Evolutionary conservation across 805 yeast species (phyloP), one percentile per base, ranked within the genome.

Genomic region (Wickerhamomyces mucosus): DNA sequence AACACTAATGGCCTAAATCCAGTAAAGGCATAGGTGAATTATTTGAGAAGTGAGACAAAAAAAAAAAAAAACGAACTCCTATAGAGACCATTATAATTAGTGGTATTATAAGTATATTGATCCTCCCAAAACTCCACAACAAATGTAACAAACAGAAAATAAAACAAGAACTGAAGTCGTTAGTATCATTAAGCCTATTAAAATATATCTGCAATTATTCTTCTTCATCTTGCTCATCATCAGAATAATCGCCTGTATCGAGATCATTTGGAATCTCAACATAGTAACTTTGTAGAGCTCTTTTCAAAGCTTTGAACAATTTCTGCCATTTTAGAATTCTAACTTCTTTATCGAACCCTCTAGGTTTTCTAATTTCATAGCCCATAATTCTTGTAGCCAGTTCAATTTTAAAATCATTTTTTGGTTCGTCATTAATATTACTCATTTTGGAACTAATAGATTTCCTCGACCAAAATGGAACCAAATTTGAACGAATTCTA

Each of bases 291-390:
- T 73, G 79, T 36, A 76, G 54, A 7, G 81, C 83, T 47, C 82
- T 64, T 48, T 59, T 64, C 36, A 76, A 58, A 18, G 82, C 81
- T 3, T 78, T 73, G 5, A 62, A 65, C 33, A 76, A 56, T 38
- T 65, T 71, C 31, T 65, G 71, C 82, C 82, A 75, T 34, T 66
- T 61, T 39, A 75, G 51, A 27, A 76, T 74, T 28, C 81, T 54
- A 22, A 76, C 79, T 42, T 74, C 80, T 52, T 75, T 76, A 46
- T 75, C 81, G 51, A 75, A 75, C 1, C 80, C 80, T 43, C 82
- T 59, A 18, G 82, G 83, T 42, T 72, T 74, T 43, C 80, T 62
- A 19, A 61, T 55, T 36, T 69, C 74, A 48, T 76, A 76, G 14
- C 68, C 67, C 79, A 75, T 75, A 16, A 76, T 75, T 47, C 82